Evolutionary conservation across 192 early-diverging fungal genomes (phyloP).

Genomic region (Podila clonocystis): DNA sequence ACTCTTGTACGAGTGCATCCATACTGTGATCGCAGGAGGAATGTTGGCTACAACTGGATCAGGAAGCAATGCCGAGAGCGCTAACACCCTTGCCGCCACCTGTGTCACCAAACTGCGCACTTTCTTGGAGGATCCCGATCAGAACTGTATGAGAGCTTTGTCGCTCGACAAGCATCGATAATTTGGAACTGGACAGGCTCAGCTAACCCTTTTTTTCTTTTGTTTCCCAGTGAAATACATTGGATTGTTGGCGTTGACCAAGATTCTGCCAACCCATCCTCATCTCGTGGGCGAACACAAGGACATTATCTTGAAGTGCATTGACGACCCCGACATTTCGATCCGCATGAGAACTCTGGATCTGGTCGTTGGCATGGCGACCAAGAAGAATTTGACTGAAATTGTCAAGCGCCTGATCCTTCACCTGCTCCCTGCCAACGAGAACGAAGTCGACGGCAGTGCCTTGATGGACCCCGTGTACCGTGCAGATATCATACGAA

Average conservation of each 20-base stretch:
- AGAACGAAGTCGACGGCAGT: constrained; percentile 26
- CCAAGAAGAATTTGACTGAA: constrained; percentile 79
- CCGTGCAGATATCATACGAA: constrained; percentile 81
- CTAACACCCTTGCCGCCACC: constrained; percentile 75
- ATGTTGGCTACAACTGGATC: constrained; percentile 75
- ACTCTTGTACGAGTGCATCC: constrained; percentile 96
- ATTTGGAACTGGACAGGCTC: not conserved
- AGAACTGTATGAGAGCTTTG: constrained; percentile 75
- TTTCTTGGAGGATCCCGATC: constrained; percentile 89
- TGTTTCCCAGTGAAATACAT: constrained; percentile 85
- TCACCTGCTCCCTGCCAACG: constrained; percentile 73
- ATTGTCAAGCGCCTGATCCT: constrained; percentile 87
- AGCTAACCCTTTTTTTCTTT: constrained; percentile 2
- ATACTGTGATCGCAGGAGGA: constrained; percentile 90
- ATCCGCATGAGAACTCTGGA: constrained; percentile 92
- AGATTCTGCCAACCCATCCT: constrained; percentile 87
- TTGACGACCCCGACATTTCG: constrained; percentile 92
- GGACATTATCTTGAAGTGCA: constrained; percentile 85
- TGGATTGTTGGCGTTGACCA: constrained; percentile 86
- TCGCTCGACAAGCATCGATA: not conserved
- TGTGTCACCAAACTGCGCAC: constrained; percentile 84
- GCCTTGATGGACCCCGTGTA: constrained; percentile 74
- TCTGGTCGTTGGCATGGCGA: constrained; percentile 87
- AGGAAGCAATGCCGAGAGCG: constrained; percentile 57
- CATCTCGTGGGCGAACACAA: constrained; percentile 83